Evolutionary conservation across 1,139 yeast species (phyloP), one percentile per base, ranked within the genome.

Genomic region (Casaregolazyma lundiana): DNA sequence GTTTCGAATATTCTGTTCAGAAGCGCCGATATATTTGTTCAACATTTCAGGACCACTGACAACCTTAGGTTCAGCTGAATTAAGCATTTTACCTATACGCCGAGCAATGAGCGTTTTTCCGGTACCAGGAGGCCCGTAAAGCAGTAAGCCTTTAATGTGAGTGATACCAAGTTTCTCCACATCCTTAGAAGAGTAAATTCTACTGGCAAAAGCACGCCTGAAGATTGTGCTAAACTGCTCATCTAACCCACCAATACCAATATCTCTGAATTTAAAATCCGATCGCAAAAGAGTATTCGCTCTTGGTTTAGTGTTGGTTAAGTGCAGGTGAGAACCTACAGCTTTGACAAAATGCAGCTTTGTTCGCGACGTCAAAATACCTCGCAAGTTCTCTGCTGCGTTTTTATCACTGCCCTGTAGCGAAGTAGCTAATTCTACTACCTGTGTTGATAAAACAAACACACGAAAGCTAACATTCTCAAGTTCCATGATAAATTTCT

Each of bases 1-100:
- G 61, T 92, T 92, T 67, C 99, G 81, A 60, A 92, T 89, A 65
- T 92, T 92, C 64, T 92, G 97, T 67, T 92, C 99, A 4, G 95
- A 84, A 2, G 96, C 94, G 65, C 99, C 99, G 38, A 92, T 98
- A 58, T 83, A 92, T 66, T 92, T 92, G 67, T 95, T 86, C 62
- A 92, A 76, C 76, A 92, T 90, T 71, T 94, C 98, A 0, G 99
- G 99, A 60, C 99, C 99, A 63, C 94, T 92, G 47, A 92, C 98
- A 65, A 92, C 88, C 68, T 92, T 94, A n/a, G 98, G 98, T 65
- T 92, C 98, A 51, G 79, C 87, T 1, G 96, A 96, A 64, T 94
- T 94, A 56, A 92, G 76, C 97, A 92, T 90, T 57, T 87, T 89
- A 52, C 97, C 97, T 53, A 92, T 89, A 65, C 88, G 94, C 65